Evolutionary conservation across 2,329 filamentous ascomycete genomes (phyloP).

Genomic region (Penicillium sp.): DNA sequence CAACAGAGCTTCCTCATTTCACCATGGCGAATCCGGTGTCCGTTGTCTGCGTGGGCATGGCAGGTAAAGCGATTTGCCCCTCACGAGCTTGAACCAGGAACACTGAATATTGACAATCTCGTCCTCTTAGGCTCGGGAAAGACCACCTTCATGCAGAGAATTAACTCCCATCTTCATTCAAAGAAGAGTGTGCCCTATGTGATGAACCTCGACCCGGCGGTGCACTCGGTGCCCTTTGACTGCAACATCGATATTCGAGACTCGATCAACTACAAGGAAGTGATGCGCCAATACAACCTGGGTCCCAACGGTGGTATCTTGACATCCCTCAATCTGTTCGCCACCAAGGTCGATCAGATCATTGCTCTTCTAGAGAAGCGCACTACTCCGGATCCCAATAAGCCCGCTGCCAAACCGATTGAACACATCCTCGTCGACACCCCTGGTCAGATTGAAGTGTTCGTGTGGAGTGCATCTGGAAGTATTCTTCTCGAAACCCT

Average conservation of each 20-base stretch:
- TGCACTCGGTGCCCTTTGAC: slow-evolving; percentile 89
- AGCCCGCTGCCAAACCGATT: slow-evolving; percentile 55
- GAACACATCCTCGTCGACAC: slow-evolving; percentile 91
- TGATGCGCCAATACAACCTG: slow-evolving; percentile 98
- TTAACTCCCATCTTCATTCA: slow-evolving; percentile 86
- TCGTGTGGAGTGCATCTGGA: slow-evolving; percentile 95
- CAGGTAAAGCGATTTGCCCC: slow-evolving; percentile 54
- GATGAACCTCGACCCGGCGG: slow-evolving; percentile 94
- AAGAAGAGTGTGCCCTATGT: slow-evolving; percentile 84
- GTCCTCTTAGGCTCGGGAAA: slow-evolving; percentile 74
- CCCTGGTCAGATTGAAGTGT: slow-evolving; percentile 96
- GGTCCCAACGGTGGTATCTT: slow-evolving; percentile 96
- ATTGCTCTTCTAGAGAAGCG: slow-evolving; percentile 87
- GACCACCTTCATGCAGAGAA: slow-evolving; percentile 99
- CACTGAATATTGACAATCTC: slow-evolving; percentile 3
- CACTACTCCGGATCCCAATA: slow-evolving; percentile 57
- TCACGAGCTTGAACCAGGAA: background rate
- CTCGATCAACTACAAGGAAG: slow-evolving; percentile 98
- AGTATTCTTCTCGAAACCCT: slow-evolving; percentile 91
- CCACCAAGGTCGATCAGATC: slow-evolving; percentile 97
- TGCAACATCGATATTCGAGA: slow-evolving; percentile 98
- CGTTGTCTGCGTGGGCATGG: slow-evolving; percentile 96
- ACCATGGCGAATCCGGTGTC: slow-evolving; percentile 60
- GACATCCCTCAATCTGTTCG: slow-evolving; percentile 92
- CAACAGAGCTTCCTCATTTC: background rate